Evolutionary conservation across 345 rosid species (phyloP), one percentile per base, ranked within the genome.

Genomic region (Eucalyptus sp.): DNA sequence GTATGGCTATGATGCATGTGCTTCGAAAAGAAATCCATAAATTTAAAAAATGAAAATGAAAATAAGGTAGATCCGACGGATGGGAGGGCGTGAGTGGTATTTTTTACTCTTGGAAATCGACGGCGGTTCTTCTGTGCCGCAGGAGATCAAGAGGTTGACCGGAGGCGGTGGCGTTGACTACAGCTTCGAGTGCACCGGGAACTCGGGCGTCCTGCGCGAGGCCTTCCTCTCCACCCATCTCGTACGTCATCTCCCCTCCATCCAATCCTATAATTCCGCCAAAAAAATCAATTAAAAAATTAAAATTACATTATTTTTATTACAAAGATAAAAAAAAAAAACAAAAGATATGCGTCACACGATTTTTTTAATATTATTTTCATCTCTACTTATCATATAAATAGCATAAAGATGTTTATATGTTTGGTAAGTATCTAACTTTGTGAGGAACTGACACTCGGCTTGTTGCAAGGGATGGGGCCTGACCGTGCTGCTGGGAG

Each of bases 151-250:
- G 89, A 95, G 93, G 89, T 86, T 94, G 90, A 92, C 94, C 13
- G 88, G 87, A 86, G 95, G 95, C 76, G 95, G 95, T 64, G 98
- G 97, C 13, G 97, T 94, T 29, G 98, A 96, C 86, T 93, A 94
- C 88, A 94, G 93, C 91, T 93, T 96, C 29, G 96, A 95, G 87
- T 96, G 97, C 88, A 92, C 90, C 6, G 95, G 98, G 37, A 90
- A 94, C 89, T 64, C 90, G 71, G 91, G 90, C 22, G 91, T 92
- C 89, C 96, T 96, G 8, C 95, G 98, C 3, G 96, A 96, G 88
- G 95, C 97, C 52, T 96, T 96, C 91, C 86, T 94, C 92, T 94
- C 96, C 3, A 90, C 96, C 66, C 96, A 93, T 22, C 88, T 88
- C 33, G 94, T 93, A 60, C 66, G 86, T 86, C 27, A 29, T 10